Base-by-base conservation (phyloP, 2,329 filamentous ascomycete genomes). In the Penicillium verrucosum region DNA sequence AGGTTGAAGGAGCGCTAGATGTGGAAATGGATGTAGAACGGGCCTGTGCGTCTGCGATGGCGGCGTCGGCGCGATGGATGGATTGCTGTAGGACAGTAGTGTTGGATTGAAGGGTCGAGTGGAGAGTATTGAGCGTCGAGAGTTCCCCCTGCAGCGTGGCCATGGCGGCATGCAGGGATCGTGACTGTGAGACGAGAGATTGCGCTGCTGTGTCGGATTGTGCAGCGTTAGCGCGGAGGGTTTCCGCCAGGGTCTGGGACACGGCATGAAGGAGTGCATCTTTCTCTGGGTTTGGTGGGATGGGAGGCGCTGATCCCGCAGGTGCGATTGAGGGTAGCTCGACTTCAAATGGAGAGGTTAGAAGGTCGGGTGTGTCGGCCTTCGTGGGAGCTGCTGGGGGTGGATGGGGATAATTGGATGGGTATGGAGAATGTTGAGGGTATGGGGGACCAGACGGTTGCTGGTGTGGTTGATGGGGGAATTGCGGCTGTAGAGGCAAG, bases 261-360 rank as follows among this genome's bases (percentile, higher is more conserved):
- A 97, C 82, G 43, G 92, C 89, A 51, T 83, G 82, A 3, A 96
- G 81, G 16, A 97, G 83, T 21, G 89, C 88, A 73, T 97, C 92
- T 71, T 96, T 97, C 75, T 97, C 91, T 0, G 94, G 94, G 68
- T 99, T 99, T 0, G 92, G 92, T 0, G 94, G 93, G 32, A 97
- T 91, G 0, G 93, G 92, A 0, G 94, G 93, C 0, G 91, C 85
- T 6, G 88, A 81, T 8, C 70, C 69, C 5, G 71, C 65, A 47
- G 70, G 67, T 16, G 67, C 45, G 49, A 74, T 76, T 7, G 78
- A 78, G 11, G 83, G 82, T 5, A 86, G 73, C 23, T 83, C 79
- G 6, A 85, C 76, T 58, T 86, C 82, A 54, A 87, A 84, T 1
- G 84, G 82, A 21, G 85, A 85, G 34, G 84, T 83, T 51, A 89